A percentile compares a stretch with the other conserved stretches of the same genome.
Conservation (phyloP, 2,329 filamentous ascomycete genomes). For the Neobulgaria alba region DNA sequence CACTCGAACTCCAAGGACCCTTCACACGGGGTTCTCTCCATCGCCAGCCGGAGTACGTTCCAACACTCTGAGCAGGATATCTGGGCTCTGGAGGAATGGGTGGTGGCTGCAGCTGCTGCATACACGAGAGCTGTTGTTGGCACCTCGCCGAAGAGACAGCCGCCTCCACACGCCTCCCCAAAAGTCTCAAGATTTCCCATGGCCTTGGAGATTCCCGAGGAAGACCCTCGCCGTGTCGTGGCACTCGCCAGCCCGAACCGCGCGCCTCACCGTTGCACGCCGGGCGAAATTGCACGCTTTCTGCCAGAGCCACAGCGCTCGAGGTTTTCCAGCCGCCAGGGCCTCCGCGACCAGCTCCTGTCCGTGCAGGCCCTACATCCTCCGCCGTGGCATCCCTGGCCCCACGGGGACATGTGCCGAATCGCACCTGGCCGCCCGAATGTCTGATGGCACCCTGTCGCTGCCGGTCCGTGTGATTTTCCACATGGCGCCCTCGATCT, state of each 20-base stretch:
- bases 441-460: neutral
- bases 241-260: neutral
- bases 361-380: neutral
- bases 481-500: neutral
- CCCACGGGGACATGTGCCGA: neutral
- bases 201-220: no score
- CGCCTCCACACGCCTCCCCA: no score
- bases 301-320: no score
- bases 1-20: neutral
- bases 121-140: no score
- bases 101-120: no score
- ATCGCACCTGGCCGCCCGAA: neutral
- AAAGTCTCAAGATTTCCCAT: no score
- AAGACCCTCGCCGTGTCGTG: no score
- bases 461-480: neutral
- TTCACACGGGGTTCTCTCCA: neutral
- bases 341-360: neutral
- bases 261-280: neutral
- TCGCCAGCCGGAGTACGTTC: no score
- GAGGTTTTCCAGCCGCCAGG: neutral
- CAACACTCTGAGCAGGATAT: no score
- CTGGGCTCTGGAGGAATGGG: no score
- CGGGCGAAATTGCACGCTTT: neutral
- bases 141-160: no score
- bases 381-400: neutral